Percentiles rank a stretch among this genome's conserved stretches.
Conservation (phyloP, 768 basidiomycete species). For the Rhodosporidiobolus sp. region DNA sequence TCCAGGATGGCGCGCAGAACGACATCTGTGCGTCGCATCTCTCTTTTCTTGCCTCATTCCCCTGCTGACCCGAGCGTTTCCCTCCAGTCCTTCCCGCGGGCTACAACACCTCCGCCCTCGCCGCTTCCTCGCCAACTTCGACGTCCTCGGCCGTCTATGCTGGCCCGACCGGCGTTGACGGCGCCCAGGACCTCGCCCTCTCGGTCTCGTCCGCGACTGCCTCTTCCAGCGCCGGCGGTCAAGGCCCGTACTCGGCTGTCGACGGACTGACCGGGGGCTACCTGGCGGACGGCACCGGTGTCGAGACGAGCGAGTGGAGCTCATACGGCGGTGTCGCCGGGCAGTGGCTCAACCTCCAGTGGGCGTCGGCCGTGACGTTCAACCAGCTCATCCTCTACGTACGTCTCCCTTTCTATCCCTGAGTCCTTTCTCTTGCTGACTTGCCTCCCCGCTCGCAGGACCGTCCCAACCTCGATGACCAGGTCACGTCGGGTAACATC, state of each 20-base stretch:
- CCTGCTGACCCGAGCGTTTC: no score
- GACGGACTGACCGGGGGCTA: slow-evolving; percentile 34
- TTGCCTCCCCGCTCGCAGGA: background rate
- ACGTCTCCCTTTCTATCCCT: background rate
- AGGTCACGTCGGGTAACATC: slow-evolving; percentile 26
- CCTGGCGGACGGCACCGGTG: slow-evolving; percentile 20
- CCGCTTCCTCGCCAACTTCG: background rate
- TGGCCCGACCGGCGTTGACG: slow-evolving; percentile 16
- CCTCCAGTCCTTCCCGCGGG: slow-evolving; percentile 14
- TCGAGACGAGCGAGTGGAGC: slow-evolving; percentile 28
- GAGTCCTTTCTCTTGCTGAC: background rate
- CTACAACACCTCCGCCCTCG: slow-evolving; percentile 4
- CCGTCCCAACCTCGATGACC: slow-evolving; percentile 35
- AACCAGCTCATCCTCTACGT: slow-evolving; percentile 28
- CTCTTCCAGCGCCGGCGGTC: slow-evolving; percentile 2
- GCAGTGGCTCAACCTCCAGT: slow-evolving; percentile 21
- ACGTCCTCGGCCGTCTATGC: background rate
- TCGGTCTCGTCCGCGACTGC: background rate
- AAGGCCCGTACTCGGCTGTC: slow-evolving; percentile 16
- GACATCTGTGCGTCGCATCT: slow-evolving; percentile 22
- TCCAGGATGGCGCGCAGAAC: slow-evolving; percentile 35
- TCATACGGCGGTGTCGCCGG: slow-evolving; percentile 17
- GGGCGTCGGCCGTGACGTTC: slow-evolving; percentile 17
- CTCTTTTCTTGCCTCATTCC: background rate
- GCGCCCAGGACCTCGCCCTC: slow-evolving; percentile 19